phyloP scores from a whole-genome alignment of 2,329 filamentous ascomycete genomes.

The Colletotrichum tabaci region DNA sequence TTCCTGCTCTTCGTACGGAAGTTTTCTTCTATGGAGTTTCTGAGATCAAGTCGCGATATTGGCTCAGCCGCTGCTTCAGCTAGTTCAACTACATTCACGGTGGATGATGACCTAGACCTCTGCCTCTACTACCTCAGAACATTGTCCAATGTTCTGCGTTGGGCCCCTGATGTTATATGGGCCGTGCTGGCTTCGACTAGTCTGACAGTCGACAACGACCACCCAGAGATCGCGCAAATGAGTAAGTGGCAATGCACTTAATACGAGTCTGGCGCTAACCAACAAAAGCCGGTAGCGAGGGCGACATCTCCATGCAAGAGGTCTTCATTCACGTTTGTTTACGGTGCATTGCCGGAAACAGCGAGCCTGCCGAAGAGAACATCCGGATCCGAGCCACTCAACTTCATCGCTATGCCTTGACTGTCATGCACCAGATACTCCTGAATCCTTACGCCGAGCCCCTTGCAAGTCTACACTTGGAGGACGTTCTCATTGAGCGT shows the following conservation, averaged over 20 bases:
- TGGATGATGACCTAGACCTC: constrained; percentile 80
- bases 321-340: constrained; percentile 79
- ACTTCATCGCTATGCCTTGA: constrained; percentile 79
- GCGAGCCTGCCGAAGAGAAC: constrained; percentile 53
- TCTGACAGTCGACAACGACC: constrained; percentile 63
- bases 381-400: constrained; percentile 70
- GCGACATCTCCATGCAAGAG: constrained; percentile 74
- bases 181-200: constrained; percentile 76
- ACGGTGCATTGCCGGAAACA: constrained; percentile 68
- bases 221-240: constrained; percentile 60
- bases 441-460: constrained; percentile 72
- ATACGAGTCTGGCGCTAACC: constrained; percentile 43
- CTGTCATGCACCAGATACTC: constrained; percentile 79
- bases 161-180: constrained; percentile 80
- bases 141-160: constrained; percentile 79
- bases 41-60: constrained; percentile 52
- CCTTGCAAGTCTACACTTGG: constrained; percentile 76
- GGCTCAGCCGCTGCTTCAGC: constrained; percentile 46
- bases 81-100: constrained; percentile 56
- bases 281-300: constrained; percentile 64
- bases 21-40: constrained; percentile 69
- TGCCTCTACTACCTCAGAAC: constrained; percentile 85
- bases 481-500: constrained; percentile 78
- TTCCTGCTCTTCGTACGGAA: constrained; percentile 74
- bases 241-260: constrained; percentile 60